Base-by-base conservation (phyloP, 345 rosid species). In the Atalantia buxifolia region DNA sequence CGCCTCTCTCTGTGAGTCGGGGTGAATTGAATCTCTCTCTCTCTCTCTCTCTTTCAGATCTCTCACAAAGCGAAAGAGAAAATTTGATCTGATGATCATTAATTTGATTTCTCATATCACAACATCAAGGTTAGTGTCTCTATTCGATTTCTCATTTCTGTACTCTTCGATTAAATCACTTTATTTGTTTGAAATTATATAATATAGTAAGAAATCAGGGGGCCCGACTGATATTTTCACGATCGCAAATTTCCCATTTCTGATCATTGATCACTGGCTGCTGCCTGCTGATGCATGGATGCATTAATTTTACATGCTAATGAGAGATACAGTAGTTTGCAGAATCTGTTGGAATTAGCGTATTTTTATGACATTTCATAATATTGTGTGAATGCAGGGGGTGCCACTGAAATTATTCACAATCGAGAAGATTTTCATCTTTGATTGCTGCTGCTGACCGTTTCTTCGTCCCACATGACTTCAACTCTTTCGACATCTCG, bases 401-500 rank as follows among this genome's bases (percentile, higher is more conserved):
- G 21, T 30, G 25, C 24, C 8, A 21, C 8, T 31, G 33, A 14
- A 9, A n/a, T 3, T 71, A 13, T 55, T 31, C 28, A 48, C 28
- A 19, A 55, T 57, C 57, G 19, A 53, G 6, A 53, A 18, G 18
- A 18, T 48, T 35, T 66, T 5, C 16, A 78, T 9, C 38, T 53
- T 14, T 72, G 77, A 75, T 78, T 60, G 68, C 70, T 80, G 75
- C 61, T 28, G 24, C 50, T 68, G 82, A 36, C 84, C 67, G 67
- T 79, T 70, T 57, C 82, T 35, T 69, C 82, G 13, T 53, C 81
- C 78, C 76, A 76, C 81, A 92, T 90, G 95, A 84, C 82, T 77
- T 88, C 91, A 56, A 86, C 86, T 12, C 68, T 84, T 74, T 87
- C 90, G n/a, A 66, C 85, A 10, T 79, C 88, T 35, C 84, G 59